Evolutionary conservation across 2,329 filamentous ascomycete genomes (phyloP).

Genomic region (Paecilomyces sp.): DNA sequence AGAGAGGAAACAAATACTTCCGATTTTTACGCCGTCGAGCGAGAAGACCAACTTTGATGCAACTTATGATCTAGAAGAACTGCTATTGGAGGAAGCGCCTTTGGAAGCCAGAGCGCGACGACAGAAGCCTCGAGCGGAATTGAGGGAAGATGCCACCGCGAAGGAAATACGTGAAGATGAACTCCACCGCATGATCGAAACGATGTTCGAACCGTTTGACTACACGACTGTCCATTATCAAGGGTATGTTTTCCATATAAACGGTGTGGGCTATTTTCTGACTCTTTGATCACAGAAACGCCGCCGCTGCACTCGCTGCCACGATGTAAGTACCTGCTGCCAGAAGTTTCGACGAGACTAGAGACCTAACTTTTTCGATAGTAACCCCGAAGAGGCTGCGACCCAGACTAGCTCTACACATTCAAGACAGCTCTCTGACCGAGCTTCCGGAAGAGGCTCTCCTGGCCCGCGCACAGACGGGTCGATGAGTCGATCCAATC

Average conservation of each 20-base stretch:
- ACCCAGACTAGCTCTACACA: constrained; percentile 19
- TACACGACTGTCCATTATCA: constrained; percentile 79
- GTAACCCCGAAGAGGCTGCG: constrained; percentile 34
- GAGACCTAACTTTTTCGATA: constrained; percentile 8
- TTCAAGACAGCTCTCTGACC: constrained; percentile 30
- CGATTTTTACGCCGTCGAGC: constrained; percentile 85
- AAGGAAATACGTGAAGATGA: constrained; percentile 94
- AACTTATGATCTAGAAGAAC: constrained; percentile 92
- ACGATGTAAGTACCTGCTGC: constrained; percentile 18
- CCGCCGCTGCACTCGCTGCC: constrained; percentile 34
- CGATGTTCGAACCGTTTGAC: constrained; percentile 89
- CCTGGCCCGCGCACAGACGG: constrained; percentile 23
- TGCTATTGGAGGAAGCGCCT: constrained; percentile 88
- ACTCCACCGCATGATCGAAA: constrained; percentile 88
- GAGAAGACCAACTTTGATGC: constrained; percentile 99
- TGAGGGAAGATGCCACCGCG: constrained; percentile 90
- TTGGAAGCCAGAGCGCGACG: constrained; percentile 85
- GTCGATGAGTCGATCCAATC: constrained; percentile 17
- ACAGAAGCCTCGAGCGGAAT: constrained; percentile 84
- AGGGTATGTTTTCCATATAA: constrained; percentile 46
- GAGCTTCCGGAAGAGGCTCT: constrained; percentile 23
- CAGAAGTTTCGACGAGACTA: constrained; percentile 4
- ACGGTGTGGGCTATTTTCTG: constrained; percentile 3
- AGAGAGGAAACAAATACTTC: constrained; percentile 80
- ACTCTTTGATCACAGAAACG: constrained; percentile 17